These are phyloP conservation scores for Crataegus laevigata DNA, from an alignment of 306 rosid genomes.

Conservation along the genomic window DNA sequence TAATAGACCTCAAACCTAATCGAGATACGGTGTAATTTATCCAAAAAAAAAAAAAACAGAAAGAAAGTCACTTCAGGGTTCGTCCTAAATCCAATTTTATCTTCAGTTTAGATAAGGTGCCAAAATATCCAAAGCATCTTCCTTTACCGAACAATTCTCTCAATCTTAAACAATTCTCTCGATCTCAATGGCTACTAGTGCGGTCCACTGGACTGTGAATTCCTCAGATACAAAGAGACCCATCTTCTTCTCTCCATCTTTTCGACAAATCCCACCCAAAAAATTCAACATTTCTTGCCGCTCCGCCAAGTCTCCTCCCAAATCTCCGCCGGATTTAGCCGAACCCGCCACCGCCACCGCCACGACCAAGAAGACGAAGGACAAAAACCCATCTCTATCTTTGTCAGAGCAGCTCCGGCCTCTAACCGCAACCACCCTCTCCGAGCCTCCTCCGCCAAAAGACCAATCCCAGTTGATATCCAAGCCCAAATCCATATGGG, in stretches of 20 bases:
- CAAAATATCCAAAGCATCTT: slow-evolving; percentile 3
- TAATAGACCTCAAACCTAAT: too few species aligned
- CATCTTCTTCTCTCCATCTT: slow-evolving; percentile 36
- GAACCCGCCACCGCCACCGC: not conserved
- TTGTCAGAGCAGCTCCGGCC: slow-evolving; percentile 79
- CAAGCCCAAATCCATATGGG: slow-evolving; percentile 82
- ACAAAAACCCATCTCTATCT: slow-evolving; percentile 36
- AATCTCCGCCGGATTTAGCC: slow-evolving; percentile 27
- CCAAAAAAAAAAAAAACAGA: too few species aligned
- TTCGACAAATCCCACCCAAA: slow-evolving; percentile 9
- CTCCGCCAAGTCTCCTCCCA: slow-evolving; percentile 36
- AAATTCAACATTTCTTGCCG: slow-evolving; percentile 31
- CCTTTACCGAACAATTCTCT: not conserved
- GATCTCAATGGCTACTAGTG: slow-evolving; percentile 56
- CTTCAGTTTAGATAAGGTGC: slow-evolving; percentile 26
- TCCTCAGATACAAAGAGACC: slow-evolving; percentile 38
- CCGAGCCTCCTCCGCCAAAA: slow-evolving; percentile 15
- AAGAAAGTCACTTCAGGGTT: not conserved
- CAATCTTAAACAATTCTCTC: not conserved
- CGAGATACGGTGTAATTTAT: too few species aligned
- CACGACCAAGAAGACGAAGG: not conserved
- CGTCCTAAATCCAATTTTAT: not conserved
- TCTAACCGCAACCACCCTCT: slow-evolving; percentile 45
- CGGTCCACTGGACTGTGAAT: slow-evolving; percentile 39
- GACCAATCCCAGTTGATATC: slow-evolving; percentile 36